Evolutionary conservation across 768 basidiomycete species (phyloP).

Genomic region (Leccinum variicolor): DNA sequence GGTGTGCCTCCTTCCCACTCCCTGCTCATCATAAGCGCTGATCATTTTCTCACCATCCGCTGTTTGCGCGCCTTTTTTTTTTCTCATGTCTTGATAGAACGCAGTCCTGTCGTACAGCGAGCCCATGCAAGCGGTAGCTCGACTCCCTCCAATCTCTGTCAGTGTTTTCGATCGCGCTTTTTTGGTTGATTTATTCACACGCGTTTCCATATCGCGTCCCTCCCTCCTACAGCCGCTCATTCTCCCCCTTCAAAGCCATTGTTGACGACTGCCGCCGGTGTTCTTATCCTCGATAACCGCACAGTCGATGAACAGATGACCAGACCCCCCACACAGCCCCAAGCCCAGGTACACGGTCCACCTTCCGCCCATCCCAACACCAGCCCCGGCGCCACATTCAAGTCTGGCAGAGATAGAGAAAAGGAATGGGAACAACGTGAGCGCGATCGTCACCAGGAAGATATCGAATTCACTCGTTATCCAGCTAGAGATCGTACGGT

Average conservation of each 20-base stretch:
- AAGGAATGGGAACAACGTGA: constrained; percentile 26
- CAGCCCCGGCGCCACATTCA: constrained; percentile 21
- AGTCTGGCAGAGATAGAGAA: constrained; percentile 25
- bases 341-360: constrained; percentile 13
- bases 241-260: constrained; percentile 26
- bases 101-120: constrained; percentile 29
- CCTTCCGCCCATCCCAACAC: constrained; percentile 20
- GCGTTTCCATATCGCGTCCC: background rate
- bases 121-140: constrained; percentile 23
- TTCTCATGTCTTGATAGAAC: constrained; percentile 15
- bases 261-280: constrained; percentile 23
- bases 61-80: constrained; percentile 11
- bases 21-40: background rate
- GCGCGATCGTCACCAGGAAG: constrained; percentile 28
- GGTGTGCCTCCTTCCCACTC: constrained; percentile 14
- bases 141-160: constrained; percentile 26
- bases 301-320: constrained; percentile 30
- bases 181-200: constrained; percentile 1
- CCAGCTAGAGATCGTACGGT: constrained; percentile 23
- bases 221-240: constrained; percentile 21
- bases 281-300: constrained; percentile 30
- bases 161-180: constrained; percentile 3
- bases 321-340: constrained; percentile 18
- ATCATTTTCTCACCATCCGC: constrained; percentile 2
- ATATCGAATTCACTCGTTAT: constrained; percentile 26